Base-by-base conservation (phyloP, 768 basidiomycete species). In the Paxillus involutus region DNA sequence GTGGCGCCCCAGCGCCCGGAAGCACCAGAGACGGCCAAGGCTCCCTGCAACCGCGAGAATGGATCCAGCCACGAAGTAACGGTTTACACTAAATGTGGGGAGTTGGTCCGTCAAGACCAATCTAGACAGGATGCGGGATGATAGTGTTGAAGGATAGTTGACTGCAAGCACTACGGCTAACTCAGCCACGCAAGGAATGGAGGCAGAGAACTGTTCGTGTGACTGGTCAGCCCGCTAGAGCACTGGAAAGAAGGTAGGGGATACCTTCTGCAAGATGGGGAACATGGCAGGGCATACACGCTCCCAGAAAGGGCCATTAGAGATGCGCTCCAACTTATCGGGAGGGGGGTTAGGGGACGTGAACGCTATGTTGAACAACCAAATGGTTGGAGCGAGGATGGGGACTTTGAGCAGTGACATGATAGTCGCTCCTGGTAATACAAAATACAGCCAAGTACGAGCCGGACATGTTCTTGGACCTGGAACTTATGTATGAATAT, bases 11-110 rank as follows among this genome's bases (percentile, higher is more conserved):
- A 75, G 58, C 9, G 61, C 46, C 37, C 59, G 63, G 60, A 66
- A 74, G 53, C 72, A 75, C 69, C 69, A 67, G 8, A 72, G 40
- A 16, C 79, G 75, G 3, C 79, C 57, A 6, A 63, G 37, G 4
- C 63, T 49, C 4, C 75, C 77, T 36, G 59, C 47, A 6, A 66
- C 19, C 4, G 63, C 60, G 14, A 72, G 9, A 30, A 64, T 13
- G 11, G 65, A 53, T 9, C 76, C 73, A 12, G 65, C 6, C 5
- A 72, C 12, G 52, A 77, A 69, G 44, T 30, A 73, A 1, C 5
- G 59, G 55, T 56, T 65, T 55, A 61, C 65, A 17, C 32, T 55
- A 24, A 43, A 57, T 9, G 50, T 66, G 9, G 66, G 69, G 3
- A 57, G 54, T 5, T 49, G 45, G 17, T 59, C 69, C 1, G 56